These are phyloP conservation scores for Pyrus betulifolia DNA, from an alignment of 306 rosid genomes.

Conservation along the genomic window DNA sequence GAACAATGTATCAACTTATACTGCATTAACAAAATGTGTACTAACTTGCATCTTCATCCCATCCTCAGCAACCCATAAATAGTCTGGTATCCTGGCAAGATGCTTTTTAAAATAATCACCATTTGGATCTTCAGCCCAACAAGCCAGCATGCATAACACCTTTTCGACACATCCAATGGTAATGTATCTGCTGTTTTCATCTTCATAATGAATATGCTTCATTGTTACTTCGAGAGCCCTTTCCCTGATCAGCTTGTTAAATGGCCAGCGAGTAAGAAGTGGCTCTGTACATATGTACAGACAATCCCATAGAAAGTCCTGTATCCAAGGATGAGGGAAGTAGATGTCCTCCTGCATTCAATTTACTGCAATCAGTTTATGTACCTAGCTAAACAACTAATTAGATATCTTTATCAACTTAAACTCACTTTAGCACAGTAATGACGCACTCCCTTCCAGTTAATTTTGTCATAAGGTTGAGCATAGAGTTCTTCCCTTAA, in stretches of 20 bases:
- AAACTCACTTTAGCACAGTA: slow-evolving; percentile 39
- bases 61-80: slow-evolving; percentile 31
- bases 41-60: slow-evolving; percentile 19
- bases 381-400: background rate
- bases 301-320: slow-evolving; percentile 64
- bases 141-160: too few species aligned
- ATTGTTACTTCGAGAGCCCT: slow-evolving; percentile 56
- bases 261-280: slow-evolving; percentile 66
- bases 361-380: background rate
- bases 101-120: too few species aligned
- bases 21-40: too few species aligned
- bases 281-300: slow-evolving; percentile 50
- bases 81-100: slow-evolving; percentile 17
- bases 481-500: slow-evolving; percentile 41
- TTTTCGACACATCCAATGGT: too few species aligned
- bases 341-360: slow-evolving; percentile 49
- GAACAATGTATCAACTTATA: too few species aligned
- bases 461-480: slow-evolving; percentile 37
- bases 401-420: background rate
- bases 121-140: too few species aligned
- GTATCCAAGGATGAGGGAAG: slow-evolving; percentile 54
- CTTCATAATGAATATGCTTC: slow-evolving; percentile 76
- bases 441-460: slow-evolving; percentile 56
- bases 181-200: slow-evolving; percentile 25
- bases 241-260: slow-evolving; percentile 45